These are phyloP conservation scores for Microbotryum saponariae DNA, from an alignment of 1,284 basidiomycete genomes.

Conservation along the genomic window DNA sequence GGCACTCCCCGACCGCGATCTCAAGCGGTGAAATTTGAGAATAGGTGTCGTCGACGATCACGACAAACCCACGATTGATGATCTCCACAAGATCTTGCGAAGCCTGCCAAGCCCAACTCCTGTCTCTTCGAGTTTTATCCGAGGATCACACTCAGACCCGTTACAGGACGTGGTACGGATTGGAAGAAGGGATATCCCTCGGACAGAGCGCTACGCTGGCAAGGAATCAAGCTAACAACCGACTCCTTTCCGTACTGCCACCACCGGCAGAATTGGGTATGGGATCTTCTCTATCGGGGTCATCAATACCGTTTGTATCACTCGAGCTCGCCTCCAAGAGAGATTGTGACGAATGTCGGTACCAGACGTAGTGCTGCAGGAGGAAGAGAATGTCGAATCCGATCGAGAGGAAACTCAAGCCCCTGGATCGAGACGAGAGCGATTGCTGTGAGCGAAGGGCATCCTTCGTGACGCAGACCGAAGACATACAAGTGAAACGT, in stretches of 20 bases:
- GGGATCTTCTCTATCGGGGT: not conserved
- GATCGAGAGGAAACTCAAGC: constrained; percentile 40
- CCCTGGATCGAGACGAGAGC: constrained; percentile 27
- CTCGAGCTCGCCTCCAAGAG: too few relatives aligned
- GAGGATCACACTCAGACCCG: too few relatives aligned
- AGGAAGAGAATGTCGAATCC: constrained; percentile 42
- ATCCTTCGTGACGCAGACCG: not conserved
- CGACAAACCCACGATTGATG: too few relatives aligned
- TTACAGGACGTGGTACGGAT: too few relatives aligned
- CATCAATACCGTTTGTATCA: too few relatives aligned
- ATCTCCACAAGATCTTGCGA: too few relatives aligned
- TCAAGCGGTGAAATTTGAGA: too few relatives aligned
- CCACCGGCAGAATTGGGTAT: not conserved
- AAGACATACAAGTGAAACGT: constrained; percentile 12
- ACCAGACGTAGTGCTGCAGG: constrained; percentile 43
- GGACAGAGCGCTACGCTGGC: not conserved
- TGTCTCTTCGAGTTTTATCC: too few relatives aligned
- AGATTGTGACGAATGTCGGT: constrained; percentile 19
- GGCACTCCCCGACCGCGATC: too few relatives aligned
- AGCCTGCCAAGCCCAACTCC: too few relatives aligned
- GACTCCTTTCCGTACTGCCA: not conserved
- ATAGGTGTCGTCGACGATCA: too few relatives aligned
- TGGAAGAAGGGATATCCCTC: not conserved
- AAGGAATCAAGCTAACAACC: not conserved
- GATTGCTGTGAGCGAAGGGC: not conserved